Base-by-base conservation (phyloP, 331 rosid species). In the Erythrophleum ivorense region DNA sequence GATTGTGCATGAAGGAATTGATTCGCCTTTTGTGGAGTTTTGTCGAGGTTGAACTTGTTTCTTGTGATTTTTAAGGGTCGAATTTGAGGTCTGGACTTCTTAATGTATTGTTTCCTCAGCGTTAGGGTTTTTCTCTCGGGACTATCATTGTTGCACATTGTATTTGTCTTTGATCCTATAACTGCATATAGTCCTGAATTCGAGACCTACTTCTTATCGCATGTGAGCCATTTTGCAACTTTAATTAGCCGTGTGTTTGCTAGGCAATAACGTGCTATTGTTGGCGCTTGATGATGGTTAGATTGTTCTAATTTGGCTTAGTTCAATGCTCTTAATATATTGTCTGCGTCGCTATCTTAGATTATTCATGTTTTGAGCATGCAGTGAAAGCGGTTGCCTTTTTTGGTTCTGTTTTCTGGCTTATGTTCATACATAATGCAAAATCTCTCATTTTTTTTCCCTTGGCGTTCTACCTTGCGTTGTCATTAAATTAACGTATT, bases 51-150 rank as follows among this genome's bases (percentile, higher is more conserved):
- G 75, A 81, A 75, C 75, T 48, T 49, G 0, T 5, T 53, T 0
- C 50, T 62, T 2, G 62, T 19, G 69, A 66, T 66, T n/a, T 29
- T 55, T 45, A 6, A 40, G 59, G 24, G 45, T 11, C 53, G 41
- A 60, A 7, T 79, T 78, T 7, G 45, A 18, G 62, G 78, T 50
- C 31, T 75, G 68, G 48, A 50, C 49, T 46, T 3, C 71, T 64
- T 58, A 9, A 21, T 40, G 40, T 38, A 4, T 41, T 29, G 57
- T n/a, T 49, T 71, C 45, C 19, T 6, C 52, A 34, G 43, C 34
- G 54, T 31, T 82, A 71, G 81, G 81, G 78, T 64, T 83, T 86
- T 29, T 72, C 13, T 46, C 2, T 16, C 9, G 1, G 64, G 15
- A 41, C n/a, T 4, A 21, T 59, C n/a, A 3, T 69, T 69, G 73